Conservation (phyloP, 345 rosid species). For the Brassica rapa region DNA sequence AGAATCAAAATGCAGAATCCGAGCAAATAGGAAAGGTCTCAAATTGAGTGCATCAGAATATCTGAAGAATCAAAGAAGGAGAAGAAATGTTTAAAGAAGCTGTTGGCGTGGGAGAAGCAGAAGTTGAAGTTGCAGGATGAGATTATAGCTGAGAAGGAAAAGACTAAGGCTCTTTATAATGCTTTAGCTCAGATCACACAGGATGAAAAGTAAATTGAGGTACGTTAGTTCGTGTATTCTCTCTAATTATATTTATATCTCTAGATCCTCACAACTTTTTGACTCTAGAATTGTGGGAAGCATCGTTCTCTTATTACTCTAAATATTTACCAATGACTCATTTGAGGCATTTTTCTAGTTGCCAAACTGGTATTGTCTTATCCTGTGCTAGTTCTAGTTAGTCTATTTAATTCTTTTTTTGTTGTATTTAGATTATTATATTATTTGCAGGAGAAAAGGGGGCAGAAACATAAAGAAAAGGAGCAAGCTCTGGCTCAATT, state of each 20-base stretch:
- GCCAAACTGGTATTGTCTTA: constrained; percentile 14
- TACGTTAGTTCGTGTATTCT: constrained; percentile 30
- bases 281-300: too few species aligned
- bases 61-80: constrained; percentile 79
- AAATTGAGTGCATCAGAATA: constrained; percentile 89
- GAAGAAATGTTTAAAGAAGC: constrained; percentile 78
- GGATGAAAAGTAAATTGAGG: constrained; percentile 73
- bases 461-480: constrained; percentile 54
- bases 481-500: constrained; percentile 51
- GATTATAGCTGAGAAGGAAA: constrained; percentile 70
- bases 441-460: constrained; percentile 56
- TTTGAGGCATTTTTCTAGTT: constrained; percentile 23
- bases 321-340: background rate
- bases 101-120: constrained; percentile 83
- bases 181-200: constrained; percentile 52
- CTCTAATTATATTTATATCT: background rate
- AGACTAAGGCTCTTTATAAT: constrained; percentile 56
- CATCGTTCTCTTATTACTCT: too few species aligned
- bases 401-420: background rate
- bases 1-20: constrained; percentile 84
- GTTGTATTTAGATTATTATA: background rate
- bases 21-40: constrained; percentile 89
- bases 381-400: background rate
- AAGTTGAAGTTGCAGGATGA: constrained; percentile 71
- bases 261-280: background rate